phyloP scores from a whole-genome alignment of 352 stramenopile genomes.

The Poterioochromonas sp. region DNA sequence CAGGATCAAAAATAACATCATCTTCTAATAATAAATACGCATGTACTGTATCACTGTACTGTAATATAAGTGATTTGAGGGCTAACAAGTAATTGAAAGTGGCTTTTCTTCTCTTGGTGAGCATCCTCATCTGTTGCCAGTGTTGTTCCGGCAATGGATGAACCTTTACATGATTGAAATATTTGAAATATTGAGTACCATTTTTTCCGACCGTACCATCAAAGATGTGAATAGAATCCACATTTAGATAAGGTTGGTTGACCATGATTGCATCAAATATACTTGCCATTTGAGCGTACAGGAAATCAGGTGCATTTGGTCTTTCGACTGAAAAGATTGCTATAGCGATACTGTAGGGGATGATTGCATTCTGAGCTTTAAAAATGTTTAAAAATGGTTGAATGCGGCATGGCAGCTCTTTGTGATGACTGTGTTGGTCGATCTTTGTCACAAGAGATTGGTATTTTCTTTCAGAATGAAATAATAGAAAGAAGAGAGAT shows the following conservation, averaged over 20 bases:
- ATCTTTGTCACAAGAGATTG: no score
- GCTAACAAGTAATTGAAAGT: slow-evolving; percentile 14
- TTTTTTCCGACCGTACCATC: neutral
- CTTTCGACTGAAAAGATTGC: neutral
- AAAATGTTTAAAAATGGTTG: no score
- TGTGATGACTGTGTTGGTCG: no score
- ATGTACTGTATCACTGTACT: neutral
- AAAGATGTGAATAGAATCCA: slow-evolving; percentile 1
- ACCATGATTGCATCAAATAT: neutral
- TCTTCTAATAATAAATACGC: slow-evolving; percentile 12
- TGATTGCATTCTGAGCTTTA: no score
- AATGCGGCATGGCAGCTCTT: no score
- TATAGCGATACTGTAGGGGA: no score
- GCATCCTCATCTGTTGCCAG: neutral
- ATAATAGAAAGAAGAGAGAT: no score
- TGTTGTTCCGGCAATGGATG: neutral
- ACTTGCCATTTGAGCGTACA: neutral
- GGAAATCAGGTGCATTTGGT: neutral
- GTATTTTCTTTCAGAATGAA: no score
- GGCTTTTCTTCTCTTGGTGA: neutral
- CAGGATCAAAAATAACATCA: slow-evolving; percentile 14
- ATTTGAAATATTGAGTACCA: slow-evolving; percentile 9
- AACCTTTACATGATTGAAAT: neutral
- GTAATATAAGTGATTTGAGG: neutral
- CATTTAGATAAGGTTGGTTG: neutral